A percentile compares a stretch with the other conserved stretches of the same genome.
phyloP scores from a whole-genome alignment of 2,329 filamentous ascomycete species.

The Penicillium occitanis region DNA sequence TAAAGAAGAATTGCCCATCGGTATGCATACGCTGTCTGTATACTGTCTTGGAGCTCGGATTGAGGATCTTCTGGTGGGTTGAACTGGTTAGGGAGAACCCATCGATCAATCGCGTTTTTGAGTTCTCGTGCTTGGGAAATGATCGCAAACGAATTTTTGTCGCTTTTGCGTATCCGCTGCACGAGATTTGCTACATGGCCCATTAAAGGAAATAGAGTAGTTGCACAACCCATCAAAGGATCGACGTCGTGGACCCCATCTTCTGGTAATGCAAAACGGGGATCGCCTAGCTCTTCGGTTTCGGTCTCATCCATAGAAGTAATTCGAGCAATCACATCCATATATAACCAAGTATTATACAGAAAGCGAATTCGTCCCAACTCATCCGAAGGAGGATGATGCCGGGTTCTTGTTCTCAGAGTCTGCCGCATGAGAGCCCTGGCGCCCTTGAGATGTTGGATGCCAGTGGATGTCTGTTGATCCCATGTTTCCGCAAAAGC shows the following conservation, averaged over 20 bases:
- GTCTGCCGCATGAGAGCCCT: slow-evolving; percentile 63
- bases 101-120: slow-evolving; percentile 60
- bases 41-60: slow-evolving; percentile 61
- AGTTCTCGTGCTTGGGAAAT: slow-evolving; percentile 63
- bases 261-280: slow-evolving; percentile 43
- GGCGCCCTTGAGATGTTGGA: slow-evolving; percentile 67
- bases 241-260: slow-evolving; percentile 60
- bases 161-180: slow-evolving; percentile 58
- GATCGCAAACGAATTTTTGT: slow-evolving; percentile 59
- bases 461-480: slow-evolving; percentile 66
- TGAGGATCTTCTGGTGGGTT: slow-evolving; percentile 64
- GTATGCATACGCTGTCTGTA: slow-evolving; percentile 67
- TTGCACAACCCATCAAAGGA: slow-evolving; percentile 68
- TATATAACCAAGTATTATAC: slow-evolving; percentile 71
- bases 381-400: slow-evolving; percentile 46
- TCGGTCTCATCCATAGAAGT: slow-evolving; percentile 62
- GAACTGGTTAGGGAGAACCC: slow-evolving; percentile 60
- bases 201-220: slow-evolving; percentile 67
- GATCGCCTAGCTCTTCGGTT: slow-evolving; percentile 45
- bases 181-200: slow-evolving; percentile 65
- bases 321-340: slow-evolving; percentile 69
- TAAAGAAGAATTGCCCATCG: slow-evolving; percentile 66
- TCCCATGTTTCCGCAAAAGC: slow-evolving; percentile 73
- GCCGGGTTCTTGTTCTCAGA: slow-evolving; percentile 45
- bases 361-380: slow-evolving; percentile 62